phyloP scores from a whole-genome alignment of 768 basidiomycete species.

The Lactarius deliciosus region DNA sequence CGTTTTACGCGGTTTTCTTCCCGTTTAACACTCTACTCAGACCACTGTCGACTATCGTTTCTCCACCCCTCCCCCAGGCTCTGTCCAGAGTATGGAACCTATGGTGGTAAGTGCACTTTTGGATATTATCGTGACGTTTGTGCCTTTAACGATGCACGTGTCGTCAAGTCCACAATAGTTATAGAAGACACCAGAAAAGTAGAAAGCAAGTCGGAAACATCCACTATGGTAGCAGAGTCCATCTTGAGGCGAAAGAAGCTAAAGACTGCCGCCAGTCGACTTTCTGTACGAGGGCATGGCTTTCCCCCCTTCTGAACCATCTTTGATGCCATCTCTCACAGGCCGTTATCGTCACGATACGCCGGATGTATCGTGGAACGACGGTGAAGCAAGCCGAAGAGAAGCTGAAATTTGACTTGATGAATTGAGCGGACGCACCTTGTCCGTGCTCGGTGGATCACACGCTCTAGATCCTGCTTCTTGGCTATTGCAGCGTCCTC shows the following conservation, averaged over 20 bases:
- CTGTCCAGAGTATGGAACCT: constrained; percentile 1
- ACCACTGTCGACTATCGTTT: constrained; percentile 18
- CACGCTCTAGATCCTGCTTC: constrained; percentile 1
- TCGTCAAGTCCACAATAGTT: constrained; percentile 5
- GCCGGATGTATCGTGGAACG: constrained; percentile 17
- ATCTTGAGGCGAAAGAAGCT: constrained; percentile 19
- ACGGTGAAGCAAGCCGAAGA: constrained; percentile 23
- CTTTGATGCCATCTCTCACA: constrained; percentile 7
- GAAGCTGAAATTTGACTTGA: constrained; percentile 20
- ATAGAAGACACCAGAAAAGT: constrained; percentile 12
- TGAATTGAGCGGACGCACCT: constrained; percentile 15
- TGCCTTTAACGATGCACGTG: not conserved
- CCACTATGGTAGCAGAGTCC: constrained; percentile 14
- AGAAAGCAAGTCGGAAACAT: constrained; percentile 15
- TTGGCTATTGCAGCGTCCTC: not conserved
- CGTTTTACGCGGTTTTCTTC: not conserved
- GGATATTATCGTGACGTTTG: not conserved
- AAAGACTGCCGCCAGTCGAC: constrained; percentile 18
- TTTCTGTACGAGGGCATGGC: constrained; percentile 6
- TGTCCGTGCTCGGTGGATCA: constrained; percentile 9
- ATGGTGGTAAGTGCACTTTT: constrained; percentile 1
- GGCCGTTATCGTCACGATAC: constrained; percentile 22
- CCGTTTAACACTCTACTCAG: constrained; percentile 1
- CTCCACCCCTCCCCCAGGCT: not conserved
- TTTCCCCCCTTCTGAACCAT: not conserved